Evolutionary conservation across 2,329 filamentous ascomycete species (phyloP).

Genomic region (Aureobasidium sp.): DNA sequence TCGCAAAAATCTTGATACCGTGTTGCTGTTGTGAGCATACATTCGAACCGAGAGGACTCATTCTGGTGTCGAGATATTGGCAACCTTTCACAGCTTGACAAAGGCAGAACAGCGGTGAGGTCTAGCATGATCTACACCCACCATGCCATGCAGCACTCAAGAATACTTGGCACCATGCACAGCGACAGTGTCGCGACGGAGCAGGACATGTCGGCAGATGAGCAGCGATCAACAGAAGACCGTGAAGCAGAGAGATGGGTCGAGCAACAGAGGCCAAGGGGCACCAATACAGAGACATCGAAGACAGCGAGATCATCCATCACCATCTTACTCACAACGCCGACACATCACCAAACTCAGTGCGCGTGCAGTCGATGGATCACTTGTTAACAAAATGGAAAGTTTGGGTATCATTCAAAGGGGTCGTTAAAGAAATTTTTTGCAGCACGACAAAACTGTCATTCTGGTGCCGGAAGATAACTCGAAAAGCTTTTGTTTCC

Average conservation of each 20-base stretch:
- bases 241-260: background rate
- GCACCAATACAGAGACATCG: background rate
- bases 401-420: conserved; percentile 13
- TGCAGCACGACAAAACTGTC: conserved; percentile 14
- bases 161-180: background rate
- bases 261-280: background rate
- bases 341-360: conserved; percentile 15
- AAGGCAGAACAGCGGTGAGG: background rate
- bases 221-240: background rate
- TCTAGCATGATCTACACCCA: background rate
- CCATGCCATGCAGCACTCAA: background rate
- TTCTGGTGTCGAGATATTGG: background rate
- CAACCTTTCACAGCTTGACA: background rate
- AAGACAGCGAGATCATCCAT: background rate
- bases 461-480: conserved; percentile 13
- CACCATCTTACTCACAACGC: background rate
- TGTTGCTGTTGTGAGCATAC: background rate
- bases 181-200: background rate
- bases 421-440: conserved; percentile 14
- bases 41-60: background rate
- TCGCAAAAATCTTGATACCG: conserved; percentile 13
- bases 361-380: conserved; percentile 17
- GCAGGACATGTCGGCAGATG: background rate
- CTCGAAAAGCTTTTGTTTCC: conserved; percentile 15
- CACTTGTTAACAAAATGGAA: conserved; percentile 12